These are phyloP conservation scores for Nannochloris sp. DNA, from an alignment of 139 green algal genomes.

Conservation along the genomic window DNA sequence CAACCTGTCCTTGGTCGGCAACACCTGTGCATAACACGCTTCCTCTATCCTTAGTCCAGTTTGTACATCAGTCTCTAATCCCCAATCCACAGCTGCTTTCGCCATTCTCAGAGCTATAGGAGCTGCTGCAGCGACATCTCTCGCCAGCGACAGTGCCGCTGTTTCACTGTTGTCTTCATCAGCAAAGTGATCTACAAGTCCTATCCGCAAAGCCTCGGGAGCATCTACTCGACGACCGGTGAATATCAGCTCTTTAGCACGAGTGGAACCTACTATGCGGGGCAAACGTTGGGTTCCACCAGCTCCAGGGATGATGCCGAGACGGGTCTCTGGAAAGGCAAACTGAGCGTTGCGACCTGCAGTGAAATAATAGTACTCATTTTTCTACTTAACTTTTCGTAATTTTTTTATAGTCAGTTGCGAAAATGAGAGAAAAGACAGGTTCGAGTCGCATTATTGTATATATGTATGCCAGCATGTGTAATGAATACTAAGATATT, in stretches of 20 bases:
- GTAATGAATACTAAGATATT: not conserved
- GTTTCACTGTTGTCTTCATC: conserved; percentile 29
- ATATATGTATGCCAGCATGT: conserved; percentile 4
- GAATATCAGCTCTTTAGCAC: conserved; percentile 79
- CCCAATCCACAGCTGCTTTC: conserved; percentile 65
- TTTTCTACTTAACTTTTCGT: conserved; percentile 3
- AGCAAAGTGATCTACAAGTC: conserved; percentile 45
- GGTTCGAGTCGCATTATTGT: conserved; percentile 1
- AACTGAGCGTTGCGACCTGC: conserved; percentile 32
- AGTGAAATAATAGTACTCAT: not conserved
- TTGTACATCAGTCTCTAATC: conserved; percentile 50
- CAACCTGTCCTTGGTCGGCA: conserved; percentile 62
- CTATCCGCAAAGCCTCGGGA: conserved; percentile 30
- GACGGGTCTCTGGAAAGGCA: conserved; percentile 57
- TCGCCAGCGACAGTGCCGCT: conserved; percentile 36
- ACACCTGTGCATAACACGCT: conserved; percentile 57
- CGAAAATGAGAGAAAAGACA: too few relatives aligned
- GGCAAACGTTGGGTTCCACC: conserved; percentile 78
- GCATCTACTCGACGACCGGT: conserved; percentile 44
- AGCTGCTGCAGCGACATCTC: conserved; percentile 34
- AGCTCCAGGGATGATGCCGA: conserved; percentile 81
- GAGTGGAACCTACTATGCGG: conserved; percentile 51
- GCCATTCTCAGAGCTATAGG: conserved; percentile 65
- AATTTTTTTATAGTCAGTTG: too few relatives aligned
- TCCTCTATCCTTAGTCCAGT: conserved; percentile 63